Evolutionary conservation across 73 alveolate genomes (phyloP), one percentile per base, ranked within the genome.

Genomic region (Paraurostyla sp.): DNA sequence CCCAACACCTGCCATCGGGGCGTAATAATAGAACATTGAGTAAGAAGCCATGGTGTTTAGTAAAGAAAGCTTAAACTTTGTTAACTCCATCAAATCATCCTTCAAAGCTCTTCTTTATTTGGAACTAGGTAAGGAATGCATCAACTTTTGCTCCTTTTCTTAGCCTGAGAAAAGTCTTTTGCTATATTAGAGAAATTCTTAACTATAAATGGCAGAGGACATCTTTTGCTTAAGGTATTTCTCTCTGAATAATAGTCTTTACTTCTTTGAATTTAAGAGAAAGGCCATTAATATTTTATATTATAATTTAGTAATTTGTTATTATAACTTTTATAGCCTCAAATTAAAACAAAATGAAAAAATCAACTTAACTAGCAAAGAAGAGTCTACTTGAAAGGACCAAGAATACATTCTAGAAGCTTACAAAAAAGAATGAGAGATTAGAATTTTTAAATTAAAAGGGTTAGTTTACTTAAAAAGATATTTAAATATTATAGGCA

Each of bases 1-100:
- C 2, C 86, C 76, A 16, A 56, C 81, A 18, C 84, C 73, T 0
- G 89, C 65, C 1, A 81, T 0, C 0, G 94, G 94, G 30, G 94
- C 94, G 58, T 88, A 62, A 41, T 25, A 88, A 71, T 23, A 30
- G 62, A 80, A 88, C 86, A 78, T 88, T n/a, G 88, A 1, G 56
- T 52, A 88, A 4, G 94, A 56, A 11, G 85, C 94, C n/a, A 71
- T 30, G 23, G 94, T 41, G 54, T 88, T 88, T 22, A 73, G 69
- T 46, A 80, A 43, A 13, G 91, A 78, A 22, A 88, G 91, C 86
- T 60, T 88, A 49, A 88, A 88, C 73, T 88, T 88, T 25, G 94
- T 88, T 3, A 88, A 38, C 50, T 88, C 94, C 81, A 49, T 46
- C 42, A 88, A 45, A 41, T 63, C 90, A 36, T 88, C 57, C 46